phyloP scores from a whole-genome alignment of 306 rosid genomes.

The Myrica gale region DNA sequence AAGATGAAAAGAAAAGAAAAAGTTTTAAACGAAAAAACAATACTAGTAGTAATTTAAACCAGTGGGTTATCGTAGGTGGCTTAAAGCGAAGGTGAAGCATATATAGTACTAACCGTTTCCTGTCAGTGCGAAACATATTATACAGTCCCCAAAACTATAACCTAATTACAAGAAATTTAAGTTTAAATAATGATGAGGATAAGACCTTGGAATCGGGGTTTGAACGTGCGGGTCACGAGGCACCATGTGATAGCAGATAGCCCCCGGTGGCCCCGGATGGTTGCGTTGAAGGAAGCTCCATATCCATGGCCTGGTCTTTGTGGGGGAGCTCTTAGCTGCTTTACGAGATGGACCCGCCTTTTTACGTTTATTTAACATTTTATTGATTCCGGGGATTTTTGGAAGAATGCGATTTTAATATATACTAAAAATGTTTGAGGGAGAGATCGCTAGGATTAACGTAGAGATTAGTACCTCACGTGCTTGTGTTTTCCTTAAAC shows the following conservation, averaged over 20 bases:
- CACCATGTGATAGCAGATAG: slow-evolving; percentile 35
- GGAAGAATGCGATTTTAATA: slow-evolving; percentile 22
- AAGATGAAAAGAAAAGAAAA: too few relatives aligned
- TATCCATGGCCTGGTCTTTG: background rate
- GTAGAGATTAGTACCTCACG: slow-evolving; percentile 37
- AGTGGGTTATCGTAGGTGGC: too few relatives aligned
- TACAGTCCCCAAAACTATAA: background rate
- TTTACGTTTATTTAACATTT: slow-evolving; percentile 21
- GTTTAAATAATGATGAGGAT: slow-evolving; percentile 1
- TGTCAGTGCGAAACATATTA: background rate
- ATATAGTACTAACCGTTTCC: background rate
- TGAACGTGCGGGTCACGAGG: slow-evolving; percentile 42
- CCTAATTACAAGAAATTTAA: background rate
- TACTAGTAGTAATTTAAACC: too few relatives aligned
- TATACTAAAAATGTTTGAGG: background rate
- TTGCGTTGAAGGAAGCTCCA: slow-evolving; percentile 7
- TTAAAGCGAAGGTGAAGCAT: background rate
- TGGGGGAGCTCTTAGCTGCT: background rate
- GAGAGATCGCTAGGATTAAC: slow-evolving; percentile 15
- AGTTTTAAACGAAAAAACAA: too few relatives aligned
- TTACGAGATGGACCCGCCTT: slow-evolving; percentile 36
- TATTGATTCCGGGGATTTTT: background rate
- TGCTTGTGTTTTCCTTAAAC: slow-evolving; percentile 17
- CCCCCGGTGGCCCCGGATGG: slow-evolving; percentile 23
- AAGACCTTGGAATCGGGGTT: slow-evolving; percentile 35